Base-by-base conservation (phyloP, 176 grass and related monocot genomes). In the Zea luxurians region DNA sequence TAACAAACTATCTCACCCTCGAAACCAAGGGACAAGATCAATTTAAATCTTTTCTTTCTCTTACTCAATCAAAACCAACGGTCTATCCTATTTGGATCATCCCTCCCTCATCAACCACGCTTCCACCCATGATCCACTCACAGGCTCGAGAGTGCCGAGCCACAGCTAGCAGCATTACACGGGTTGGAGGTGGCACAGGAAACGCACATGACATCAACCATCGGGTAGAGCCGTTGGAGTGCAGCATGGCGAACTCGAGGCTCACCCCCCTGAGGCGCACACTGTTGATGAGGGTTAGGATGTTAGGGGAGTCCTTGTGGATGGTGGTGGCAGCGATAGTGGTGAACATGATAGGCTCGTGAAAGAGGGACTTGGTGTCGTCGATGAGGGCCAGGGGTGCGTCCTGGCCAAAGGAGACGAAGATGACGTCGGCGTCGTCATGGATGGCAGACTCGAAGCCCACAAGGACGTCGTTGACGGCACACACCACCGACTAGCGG, bases 281-380 rank as follows among this genome's bases (percentile, higher is more conserved):
- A 61, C 10, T 78, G 67, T 87, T 87, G 48, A 82, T 79, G 7
- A 97, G 91, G 38, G 70, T 89, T 63, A 97, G 5, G 40, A 61
- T 66, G 71, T 89, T 80, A n/a, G 71, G 74, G 55, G 93, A 91
- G 41, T 86, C 78, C 41, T 91, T 54, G 80, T 97, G 91, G 8
- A 91, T 53, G 18, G 93, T 91, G 79, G 83, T 91, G 12, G 93
- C 93, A 4, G 65, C 91, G 13, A 93, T 88, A 7, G 93, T 97
- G 38, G 86, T 90, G 0, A 97, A 61, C 40, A 85, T 75, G 58
- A 92, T 41, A n/a, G 71, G 15, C 37, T 88, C 87, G 21, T 3
- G 2, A 41, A 27, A 27, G 27, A 27, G 27, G 27, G 27, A 27
- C 27, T 27, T 27, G 27, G 27, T 27, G 27, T 27, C 10, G 34